Conservation (phyloP, 1,139 yeast genomes). For the Arxiozyma telluris region DNA sequence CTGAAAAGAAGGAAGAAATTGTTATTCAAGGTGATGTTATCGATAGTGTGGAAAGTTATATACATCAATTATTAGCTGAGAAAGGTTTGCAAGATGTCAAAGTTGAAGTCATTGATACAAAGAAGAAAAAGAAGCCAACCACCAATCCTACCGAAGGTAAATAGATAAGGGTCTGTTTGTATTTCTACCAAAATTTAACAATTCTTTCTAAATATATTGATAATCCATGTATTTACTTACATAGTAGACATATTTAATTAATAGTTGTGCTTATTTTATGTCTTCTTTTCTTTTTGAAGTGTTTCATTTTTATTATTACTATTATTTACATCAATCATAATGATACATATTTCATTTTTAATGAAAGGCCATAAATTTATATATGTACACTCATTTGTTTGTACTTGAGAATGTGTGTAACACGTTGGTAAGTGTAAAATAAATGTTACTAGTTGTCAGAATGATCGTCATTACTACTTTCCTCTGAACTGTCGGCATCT, state of each 20-base stretch:
- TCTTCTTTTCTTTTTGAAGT: too few species aligned
- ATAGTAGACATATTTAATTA: too few species aligned
- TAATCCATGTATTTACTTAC: too few species aligned
- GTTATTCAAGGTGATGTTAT: slow-evolving; percentile 93
- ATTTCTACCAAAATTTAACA: not conserved
- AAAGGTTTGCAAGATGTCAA: slow-evolving; percentile 78
- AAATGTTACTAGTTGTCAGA: not conserved
- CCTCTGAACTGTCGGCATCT: slow-evolving; percentile 1
- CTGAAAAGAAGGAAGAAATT: slow-evolving; percentile 86
- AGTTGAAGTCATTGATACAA: slow-evolving; percentile 78
- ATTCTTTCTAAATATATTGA: too few species aligned
- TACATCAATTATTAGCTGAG: slow-evolving; percentile 62
- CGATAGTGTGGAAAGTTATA: slow-evolving; percentile 77
- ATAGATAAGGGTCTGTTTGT: slow-evolving; percentile 1
- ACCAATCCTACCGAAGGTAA: slow-evolving; percentile 17
- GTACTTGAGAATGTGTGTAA: not conserved
- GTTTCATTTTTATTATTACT: not conserved
- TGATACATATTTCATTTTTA: not conserved
- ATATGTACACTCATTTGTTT: not conserved
- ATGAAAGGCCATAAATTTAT: not conserved
- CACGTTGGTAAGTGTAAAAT: not conserved
- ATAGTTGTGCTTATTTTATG: too few species aligned
- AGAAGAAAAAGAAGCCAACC: slow-evolving; percentile 57
- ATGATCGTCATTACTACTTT: slow-evolving; percentile 3
- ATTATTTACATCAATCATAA: not conserved